These are phyloP conservation scores for Tricholoma terreum DNA, from an alignment of 768 basidiomycete species.

Conservation along the genomic window DNA sequence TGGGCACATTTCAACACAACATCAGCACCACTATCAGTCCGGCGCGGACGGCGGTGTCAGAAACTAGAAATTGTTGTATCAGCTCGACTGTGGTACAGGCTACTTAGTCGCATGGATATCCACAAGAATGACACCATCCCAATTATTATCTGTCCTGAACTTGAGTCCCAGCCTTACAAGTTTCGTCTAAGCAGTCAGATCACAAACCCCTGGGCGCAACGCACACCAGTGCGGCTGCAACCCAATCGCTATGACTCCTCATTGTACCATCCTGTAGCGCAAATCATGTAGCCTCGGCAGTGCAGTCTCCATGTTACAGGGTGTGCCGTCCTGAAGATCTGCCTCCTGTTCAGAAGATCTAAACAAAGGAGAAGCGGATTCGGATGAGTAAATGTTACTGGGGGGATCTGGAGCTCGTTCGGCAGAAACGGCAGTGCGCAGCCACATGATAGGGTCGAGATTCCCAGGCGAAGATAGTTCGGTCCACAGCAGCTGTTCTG, in stretches of 20 bases:
- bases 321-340: conserved; percentile 33
- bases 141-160: no score
- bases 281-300: conserved; percentile 67
- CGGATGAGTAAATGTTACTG: neutral
- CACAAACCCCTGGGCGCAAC: conserved; percentile 54
- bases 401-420: no score
- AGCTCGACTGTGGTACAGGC: no score
- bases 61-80: no score
- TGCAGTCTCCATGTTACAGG: conserved; percentile 43
- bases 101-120: no score
- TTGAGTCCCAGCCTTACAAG: no score
- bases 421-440: conserved; percentile 65
- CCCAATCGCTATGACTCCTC: conserved; percentile 57
- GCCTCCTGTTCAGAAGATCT: conserved; percentile 72
- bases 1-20: no score
- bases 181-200: conserved; percentile 30
- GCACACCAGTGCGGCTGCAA: conserved; percentile 76
- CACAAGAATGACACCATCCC: no score
- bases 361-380: neutral
- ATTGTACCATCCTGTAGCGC: conserved; percentile 54
- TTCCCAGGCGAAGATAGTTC: conserved; percentile 72
- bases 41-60: no score
- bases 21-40: no score
- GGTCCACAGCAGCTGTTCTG: conserved; percentile 67
- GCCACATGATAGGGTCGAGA: conserved; percentile 70